Evolutionary conservation across 192 early-diverging fungal genomes (phyloP), one percentile per base, ranked within the genome.

Genomic region (Podila clonocystis): DNA sequence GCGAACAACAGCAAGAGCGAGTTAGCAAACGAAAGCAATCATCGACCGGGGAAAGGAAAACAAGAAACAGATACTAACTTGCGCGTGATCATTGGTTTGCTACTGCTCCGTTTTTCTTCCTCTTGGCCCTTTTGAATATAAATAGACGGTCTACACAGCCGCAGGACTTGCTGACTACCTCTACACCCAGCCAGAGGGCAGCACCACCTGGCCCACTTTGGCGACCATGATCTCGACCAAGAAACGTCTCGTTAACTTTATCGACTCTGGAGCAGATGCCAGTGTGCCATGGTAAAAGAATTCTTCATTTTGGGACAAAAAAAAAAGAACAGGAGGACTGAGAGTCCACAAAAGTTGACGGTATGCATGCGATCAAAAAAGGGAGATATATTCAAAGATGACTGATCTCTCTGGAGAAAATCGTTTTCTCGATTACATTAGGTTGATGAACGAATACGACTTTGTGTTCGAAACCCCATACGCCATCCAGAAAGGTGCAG

Each of bases 401-500:
- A 55, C 24, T 55, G n/a, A 55, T 24, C 22, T 55, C 24, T 22
- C 22, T 55, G 52, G 6, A 24, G 8, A 55, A 55, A 24, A 26
- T 11, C n/a, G 34, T 36, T 36, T 8, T 36, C 0, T 36, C 9
- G 34, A 36, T 36, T 36, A 55, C 9, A 31, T 49, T 74, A 90
- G 89, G 89, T 57, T 94, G 17, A 84, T 89, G 67, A 57, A 74
- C n/a, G 90, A 95, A 79, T 87, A 85, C 61, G 62, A 83, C 65
- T 93, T 87, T 70, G 87, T 89, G 12, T 92, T 93, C 70, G 91
- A 95, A 77, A 95, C 93, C 0, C 88, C 93, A n/a, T 95, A 78
- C 19, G 52, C 86, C 6, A 90, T 90, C 36, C 38, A 61, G 1
- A 84, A 82, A n/a, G 83, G 79, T n/a, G 74, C 65, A 22, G 28